phyloP scores from a whole-genome alignment of 345 rosid genomes.

The Alliaria petiolata region DNA sequence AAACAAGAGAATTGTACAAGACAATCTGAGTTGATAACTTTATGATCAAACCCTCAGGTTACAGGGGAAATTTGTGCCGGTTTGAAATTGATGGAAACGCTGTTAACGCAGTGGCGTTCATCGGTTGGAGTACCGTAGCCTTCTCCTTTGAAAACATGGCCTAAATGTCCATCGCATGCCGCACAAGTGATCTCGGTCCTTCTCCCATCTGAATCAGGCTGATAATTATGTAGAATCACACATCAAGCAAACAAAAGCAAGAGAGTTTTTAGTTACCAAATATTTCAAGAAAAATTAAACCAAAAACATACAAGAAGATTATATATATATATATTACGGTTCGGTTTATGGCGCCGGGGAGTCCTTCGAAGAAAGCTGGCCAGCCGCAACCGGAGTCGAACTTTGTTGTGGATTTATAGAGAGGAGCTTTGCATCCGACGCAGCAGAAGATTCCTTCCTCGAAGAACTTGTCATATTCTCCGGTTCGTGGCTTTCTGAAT shows the following conservation, averaged over 20 bases:
- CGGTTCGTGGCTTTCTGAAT: conserved; percentile 54
- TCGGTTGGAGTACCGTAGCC: conserved; percentile 70
- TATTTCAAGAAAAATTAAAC: neutral
- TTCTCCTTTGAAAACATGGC: conserved; percentile 88
- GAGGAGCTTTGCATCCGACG: conserved; percentile 82
- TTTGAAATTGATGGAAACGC: conserved; percentile 67
- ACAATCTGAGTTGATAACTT: neutral
- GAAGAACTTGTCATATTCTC: conserved; percentile 62
- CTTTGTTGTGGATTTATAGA: conserved; percentile 70
- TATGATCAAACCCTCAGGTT: neutral
- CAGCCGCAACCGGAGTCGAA: conserved; percentile 81
- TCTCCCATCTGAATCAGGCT: conserved; percentile 81
- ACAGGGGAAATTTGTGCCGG: neutral
- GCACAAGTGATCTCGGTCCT: conserved; percentile 80
- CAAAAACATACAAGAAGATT: neutral
- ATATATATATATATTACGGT: conserved; percentile 32
- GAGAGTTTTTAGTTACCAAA: neutral
- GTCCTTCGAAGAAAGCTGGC: conserved; percentile 88
- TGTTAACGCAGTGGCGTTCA: conserved; percentile 87
- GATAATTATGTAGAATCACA: conserved; percentile 6
- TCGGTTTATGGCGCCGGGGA: conserved; percentile 75
- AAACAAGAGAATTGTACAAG: too few relatives aligned
- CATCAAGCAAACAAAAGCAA: neutral
- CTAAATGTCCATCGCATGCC: conserved; percentile 84
- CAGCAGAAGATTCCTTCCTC: conserved; percentile 64